These are phyloP conservation scores for Cubamyces lactineus DNA, from an alignment of 768 basidiomycete genomes.

Conservation along the genomic window DNA sequence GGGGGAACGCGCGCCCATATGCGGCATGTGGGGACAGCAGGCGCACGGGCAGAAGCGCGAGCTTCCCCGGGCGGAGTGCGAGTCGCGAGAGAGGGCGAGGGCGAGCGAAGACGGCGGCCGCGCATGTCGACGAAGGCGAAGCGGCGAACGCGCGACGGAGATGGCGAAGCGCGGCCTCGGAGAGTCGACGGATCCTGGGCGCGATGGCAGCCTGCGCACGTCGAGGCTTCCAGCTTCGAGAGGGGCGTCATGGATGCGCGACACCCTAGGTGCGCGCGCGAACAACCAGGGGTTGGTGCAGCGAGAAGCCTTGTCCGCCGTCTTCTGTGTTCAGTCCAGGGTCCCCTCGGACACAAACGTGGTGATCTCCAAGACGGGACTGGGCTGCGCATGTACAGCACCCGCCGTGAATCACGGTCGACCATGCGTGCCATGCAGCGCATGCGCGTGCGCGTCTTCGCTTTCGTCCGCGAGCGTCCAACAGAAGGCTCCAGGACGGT, in stretches of 20 bases:
- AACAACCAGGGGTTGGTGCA: slow-evolving; percentile 5
- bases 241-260: background rate
- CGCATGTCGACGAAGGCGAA: slow-evolving; percentile 3
- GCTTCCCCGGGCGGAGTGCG: slow-evolving; percentile 12
- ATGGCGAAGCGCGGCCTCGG: slow-evolving; percentile 18
- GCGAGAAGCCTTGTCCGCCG: slow-evolving; percentile 1
- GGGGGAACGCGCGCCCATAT: slow-evolving; percentile 22
- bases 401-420: background rate
- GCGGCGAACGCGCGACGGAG: slow-evolving; percentile 12
- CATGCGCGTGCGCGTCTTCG: background rate
- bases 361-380: slow-evolving; percentile 17
- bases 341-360: slow-evolving; percentile 14
- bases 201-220: background rate
- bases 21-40: slow-evolving; percentile 2
- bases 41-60: slow-evolving; percentile 3
- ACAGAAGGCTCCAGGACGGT: background rate
- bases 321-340: slow-evolving; percentile 18
- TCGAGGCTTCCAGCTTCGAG: background rate
- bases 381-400: slow-evolving; percentile 6
- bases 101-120: slow-evolving; percentile 8
- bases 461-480: background rate
- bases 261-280: background rate
- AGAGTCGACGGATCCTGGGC: slow-evolving; percentile 15
- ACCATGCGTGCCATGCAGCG: background rate
- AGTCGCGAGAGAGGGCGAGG: background rate